A percentile compares a stretch with the other conserved stretches of the same genome.
These are phyloP conservation scores for Chrysoporthe puriensis DNA, from an alignment of 2,329 filamentous ascomycete genomes.

Conservation along the genomic window DNA sequence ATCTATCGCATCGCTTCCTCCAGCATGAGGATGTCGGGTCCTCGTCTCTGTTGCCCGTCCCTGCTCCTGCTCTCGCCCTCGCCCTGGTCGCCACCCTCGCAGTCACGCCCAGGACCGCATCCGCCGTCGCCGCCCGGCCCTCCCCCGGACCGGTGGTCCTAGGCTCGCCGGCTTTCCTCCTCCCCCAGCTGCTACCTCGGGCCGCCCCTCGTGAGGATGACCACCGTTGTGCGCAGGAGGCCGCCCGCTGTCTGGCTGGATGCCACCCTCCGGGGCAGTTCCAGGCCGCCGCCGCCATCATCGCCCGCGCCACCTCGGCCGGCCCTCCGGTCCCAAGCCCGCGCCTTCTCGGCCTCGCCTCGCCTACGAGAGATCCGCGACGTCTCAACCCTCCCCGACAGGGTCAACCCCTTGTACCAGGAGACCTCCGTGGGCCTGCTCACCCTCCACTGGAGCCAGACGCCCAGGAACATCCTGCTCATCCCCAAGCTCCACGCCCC, in stretches of 20 bases:
- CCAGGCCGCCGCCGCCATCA: neutral
- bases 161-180: neutral
- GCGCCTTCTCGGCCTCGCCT: conserved; percentile 55
- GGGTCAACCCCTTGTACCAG: conserved; percentile 66
- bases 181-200: neutral
- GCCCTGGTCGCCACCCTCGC: neutral
- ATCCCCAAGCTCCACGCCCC: conserved; percentile 62
- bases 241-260: conserved; percentile 14
- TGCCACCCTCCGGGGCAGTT: neutral
- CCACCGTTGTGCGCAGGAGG: conserved; percentile 16
- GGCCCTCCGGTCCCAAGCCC: conserved; percentile 23
- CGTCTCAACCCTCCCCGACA: conserved; percentile 53
- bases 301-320: neutral
- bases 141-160: neutral
- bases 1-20: neutral
- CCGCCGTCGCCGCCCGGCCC: neutral
- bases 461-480: conserved; percentile 60
- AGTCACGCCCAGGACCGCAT: too few relatives aligned
- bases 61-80: neutral
- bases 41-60: conserved; percentile 4
- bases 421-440: conserved; percentile 58
- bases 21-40: conserved; percentile 22
- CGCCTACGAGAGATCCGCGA: conserved; percentile 53
- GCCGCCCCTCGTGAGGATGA: conserved; percentile 14
- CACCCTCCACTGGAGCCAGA: conserved; percentile 57